These are phyloP conservation scores for Kockovaella imperatae DNA, from an alignment of 768 basidiomycete species.

Conservation along the genomic window DNA sequence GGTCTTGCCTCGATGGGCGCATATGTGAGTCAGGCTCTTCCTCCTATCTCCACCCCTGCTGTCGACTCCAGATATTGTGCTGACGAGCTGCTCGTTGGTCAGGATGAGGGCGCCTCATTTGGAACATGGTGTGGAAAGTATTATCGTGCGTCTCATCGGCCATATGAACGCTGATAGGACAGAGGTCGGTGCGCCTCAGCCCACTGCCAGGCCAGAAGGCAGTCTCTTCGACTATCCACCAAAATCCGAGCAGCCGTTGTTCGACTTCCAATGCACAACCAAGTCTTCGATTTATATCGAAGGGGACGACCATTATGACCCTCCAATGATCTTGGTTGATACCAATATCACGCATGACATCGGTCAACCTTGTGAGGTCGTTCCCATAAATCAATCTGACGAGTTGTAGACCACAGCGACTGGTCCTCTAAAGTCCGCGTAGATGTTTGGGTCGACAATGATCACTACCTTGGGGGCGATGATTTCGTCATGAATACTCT, in stretches of 20 bases:
- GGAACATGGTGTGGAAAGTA: conserved; percentile 24
- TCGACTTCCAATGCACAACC: conserved; percentile 17
- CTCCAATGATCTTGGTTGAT: conserved; percentile 15
- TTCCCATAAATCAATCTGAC: not conserved
- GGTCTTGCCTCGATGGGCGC: too few relatives aligned
- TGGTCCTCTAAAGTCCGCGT: conserved; percentile 1
- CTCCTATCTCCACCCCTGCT: too few relatives aligned
- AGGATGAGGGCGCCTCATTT: too few relatives aligned
- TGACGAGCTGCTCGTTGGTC: too few relatives aligned
- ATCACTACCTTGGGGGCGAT: not conserved
- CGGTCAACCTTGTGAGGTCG: conserved; percentile 11
- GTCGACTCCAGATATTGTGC: too few relatives aligned
- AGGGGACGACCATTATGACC: conserved; percentile 12
- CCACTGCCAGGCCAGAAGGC: conserved; percentile 7
- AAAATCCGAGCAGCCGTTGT: not conserved
- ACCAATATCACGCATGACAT: conserved; percentile 10
- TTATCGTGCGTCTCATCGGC: too few relatives aligned
- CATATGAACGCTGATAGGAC: too few relatives aligned
- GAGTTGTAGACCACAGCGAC: not conserved
- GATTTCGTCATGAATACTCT: conserved; percentile 1
- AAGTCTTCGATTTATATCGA: conserved; percentile 15
- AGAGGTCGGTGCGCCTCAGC: conserved; percentile 13
- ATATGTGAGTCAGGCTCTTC: too few relatives aligned
- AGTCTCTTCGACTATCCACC: conserved; percentile 8
- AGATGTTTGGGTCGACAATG: not conserved